These are phyloP conservation scores for Hypomontagnella monticulosa DNA, from an alignment of 495 filamentous ascomycete genomes.

Conservation along the genomic window DNA sequence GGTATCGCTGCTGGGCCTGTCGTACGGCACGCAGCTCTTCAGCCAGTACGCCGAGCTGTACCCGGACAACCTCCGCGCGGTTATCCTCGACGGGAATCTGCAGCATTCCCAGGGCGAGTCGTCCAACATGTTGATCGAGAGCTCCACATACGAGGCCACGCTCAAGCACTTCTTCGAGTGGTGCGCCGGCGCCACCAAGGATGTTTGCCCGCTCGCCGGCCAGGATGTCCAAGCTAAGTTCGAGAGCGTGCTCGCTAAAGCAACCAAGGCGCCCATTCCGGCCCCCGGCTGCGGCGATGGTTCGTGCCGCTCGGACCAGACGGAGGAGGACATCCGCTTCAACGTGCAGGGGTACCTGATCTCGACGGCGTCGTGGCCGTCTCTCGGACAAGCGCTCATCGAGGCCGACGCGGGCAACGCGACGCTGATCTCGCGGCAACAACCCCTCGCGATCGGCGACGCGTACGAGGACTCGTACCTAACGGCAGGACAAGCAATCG, in stretches of 20 bases:
- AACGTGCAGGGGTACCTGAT: slow-evolving; percentile 32
- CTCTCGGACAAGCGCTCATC: slow-evolving; percentile 34
- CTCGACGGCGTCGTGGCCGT: slow-evolving; percentile 33
- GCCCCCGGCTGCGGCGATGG: slow-evolving; percentile 45
- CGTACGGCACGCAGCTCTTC: slow-evolving; percentile 66
- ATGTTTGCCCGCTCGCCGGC: slow-evolving; percentile 43
- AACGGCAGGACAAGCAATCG: slow-evolving; percentile 44
- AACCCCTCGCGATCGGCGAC: slow-evolving; percentile 36
- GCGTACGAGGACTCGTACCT: slow-evolving; percentile 37
- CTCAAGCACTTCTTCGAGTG: slow-evolving; percentile 53
- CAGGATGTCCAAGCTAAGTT: slow-evolving; percentile 45
- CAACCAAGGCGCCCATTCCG: slow-evolving; percentile 45
- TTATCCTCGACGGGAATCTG: slow-evolving; percentile 47
- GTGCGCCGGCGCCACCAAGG: slow-evolving; percentile 35
- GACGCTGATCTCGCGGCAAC: slow-evolving; percentile 37
- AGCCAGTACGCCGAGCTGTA: slow-evolving; percentile 52
- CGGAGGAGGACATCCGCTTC: slow-evolving; percentile 35
- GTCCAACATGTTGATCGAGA: slow-evolving; percentile 43
- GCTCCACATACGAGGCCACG: slow-evolving; percentile 42
- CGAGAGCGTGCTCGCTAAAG: slow-evolving; percentile 35
- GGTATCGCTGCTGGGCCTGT: slow-evolving; percentile 54
- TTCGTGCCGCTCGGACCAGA: slow-evolving; percentile 35
- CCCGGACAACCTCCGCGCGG: slow-evolving; percentile 42
- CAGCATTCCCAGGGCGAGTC: slow-evolving; percentile 49
- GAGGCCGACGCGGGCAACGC: slow-evolving; percentile 46